These are phyloP conservation scores for Acmispon strigosus DNA, from an alignment of 306 rosid species.

Conservation along the genomic window DNA sequence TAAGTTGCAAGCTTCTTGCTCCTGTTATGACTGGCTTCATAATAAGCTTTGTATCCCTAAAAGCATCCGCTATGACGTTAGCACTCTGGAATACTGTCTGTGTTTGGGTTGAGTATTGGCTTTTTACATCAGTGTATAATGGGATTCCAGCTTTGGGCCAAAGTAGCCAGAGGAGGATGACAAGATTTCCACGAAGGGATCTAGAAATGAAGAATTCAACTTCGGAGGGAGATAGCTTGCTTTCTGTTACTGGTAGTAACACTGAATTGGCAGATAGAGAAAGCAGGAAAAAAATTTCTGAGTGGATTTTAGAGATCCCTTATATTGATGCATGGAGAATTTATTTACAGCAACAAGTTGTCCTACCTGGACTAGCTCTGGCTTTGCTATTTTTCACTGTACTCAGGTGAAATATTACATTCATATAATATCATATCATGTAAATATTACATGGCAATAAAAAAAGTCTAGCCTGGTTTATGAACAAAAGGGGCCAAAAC, in stretches of 20 bases:
- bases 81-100: constrained; percentile 66
- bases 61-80: constrained; percentile 74
- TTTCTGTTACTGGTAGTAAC: constrained; percentile 7
- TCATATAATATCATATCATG: not conserved
- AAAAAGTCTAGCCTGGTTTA: not conserved
- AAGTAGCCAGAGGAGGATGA: constrained; percentile 49
- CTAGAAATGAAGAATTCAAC: constrained; percentile 19
- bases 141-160: constrained; percentile 67
- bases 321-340: constrained; percentile 70
- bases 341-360: constrained; percentile 64
- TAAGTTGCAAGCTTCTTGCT: constrained; percentile 71
- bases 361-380: constrained; percentile 75
- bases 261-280: constrained; percentile 17
- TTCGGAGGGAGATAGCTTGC: constrained; percentile 25
- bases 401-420: constrained; percentile 51
- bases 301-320: constrained; percentile 38
- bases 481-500: not conserved
- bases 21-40: constrained; percentile 82
- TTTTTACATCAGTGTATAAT: constrained; percentile 62
- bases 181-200: constrained; percentile 32
- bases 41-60: constrained; percentile 72
- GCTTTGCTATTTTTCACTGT: constrained; percentile 80
- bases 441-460: not conserved
- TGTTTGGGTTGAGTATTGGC: constrained; percentile 85
- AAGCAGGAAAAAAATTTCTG: constrained; percentile 5